Conservation (phyloP, 1,139 yeast species). For the Suhomyces atakaporum region DNA sequence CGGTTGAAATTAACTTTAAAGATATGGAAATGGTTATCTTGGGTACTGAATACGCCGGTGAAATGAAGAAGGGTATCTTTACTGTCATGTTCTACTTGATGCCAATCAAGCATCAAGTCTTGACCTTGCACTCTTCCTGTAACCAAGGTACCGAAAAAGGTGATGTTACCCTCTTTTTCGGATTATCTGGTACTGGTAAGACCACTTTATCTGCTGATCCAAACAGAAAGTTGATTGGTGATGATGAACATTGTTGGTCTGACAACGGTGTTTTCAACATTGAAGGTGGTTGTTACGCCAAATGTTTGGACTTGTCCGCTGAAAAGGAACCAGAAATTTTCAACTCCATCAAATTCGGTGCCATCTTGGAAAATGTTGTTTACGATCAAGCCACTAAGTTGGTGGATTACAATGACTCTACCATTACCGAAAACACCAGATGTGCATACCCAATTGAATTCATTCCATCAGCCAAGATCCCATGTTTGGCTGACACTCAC, state of each 20-base stretch:
- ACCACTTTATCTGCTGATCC: constrained; percentile 98
- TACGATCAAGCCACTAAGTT: constrained; percentile 78
- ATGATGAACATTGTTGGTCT: constrained; percentile 99
- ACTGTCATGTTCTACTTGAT: constrained; percentile 98
- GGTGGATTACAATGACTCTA: constrained; percentile 81
- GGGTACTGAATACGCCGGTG: constrained; percentile 99
- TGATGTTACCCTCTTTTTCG: constrained; percentile 92
- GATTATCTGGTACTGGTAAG: constrained; percentile 97
- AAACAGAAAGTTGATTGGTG: constrained; percentile 91
- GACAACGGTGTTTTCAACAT: constrained; percentile 98
- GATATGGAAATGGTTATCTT: constrained; percentile 98
- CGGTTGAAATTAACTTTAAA: constrained; percentile 95
- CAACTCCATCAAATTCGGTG: constrained; percentile 91
- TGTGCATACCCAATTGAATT: constrained; percentile 98
- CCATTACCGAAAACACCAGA: constrained; percentile 95
- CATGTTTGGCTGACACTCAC: constrained; percentile 86
- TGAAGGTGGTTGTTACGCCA: constrained; percentile 99
- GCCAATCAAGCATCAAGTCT: constrained; percentile 91
- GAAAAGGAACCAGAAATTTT: constrained; percentile 98
- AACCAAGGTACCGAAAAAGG: constrained; percentile 80
- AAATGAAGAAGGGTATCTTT: constrained; percentile 99
- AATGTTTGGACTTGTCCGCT: constrained; percentile 84
- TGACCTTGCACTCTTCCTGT: constrained; percentile 93
- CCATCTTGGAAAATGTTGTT: constrained; percentile 91
- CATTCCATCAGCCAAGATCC: constrained; percentile 95